These are phyloP conservation scores for Stagonosporopsis rhizophila DNA, from an alignment of 2,329 filamentous ascomycete species.

Conservation along the genomic window DNA sequence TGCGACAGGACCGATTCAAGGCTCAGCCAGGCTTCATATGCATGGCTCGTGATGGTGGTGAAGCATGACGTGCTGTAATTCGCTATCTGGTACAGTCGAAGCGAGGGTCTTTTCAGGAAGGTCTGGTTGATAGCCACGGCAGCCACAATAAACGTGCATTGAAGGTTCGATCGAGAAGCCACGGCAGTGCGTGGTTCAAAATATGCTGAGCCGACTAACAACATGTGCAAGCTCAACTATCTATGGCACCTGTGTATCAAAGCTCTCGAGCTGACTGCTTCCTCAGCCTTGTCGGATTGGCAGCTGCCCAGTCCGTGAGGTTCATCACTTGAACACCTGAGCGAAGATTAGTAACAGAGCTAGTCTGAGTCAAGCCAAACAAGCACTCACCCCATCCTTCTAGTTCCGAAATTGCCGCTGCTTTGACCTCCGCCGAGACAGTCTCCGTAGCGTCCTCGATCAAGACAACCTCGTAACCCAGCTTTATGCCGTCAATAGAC, in stretches of 20 bases:
- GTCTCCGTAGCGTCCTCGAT: slow-evolving; percentile 36
- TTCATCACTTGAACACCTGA: slow-evolving; percentile 32
- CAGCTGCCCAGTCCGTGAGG: slow-evolving; percentile 25
- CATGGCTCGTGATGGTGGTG: slow-evolving; percentile 23
- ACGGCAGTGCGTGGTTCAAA: neutral
- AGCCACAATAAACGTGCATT: slow-evolving; percentile 18
- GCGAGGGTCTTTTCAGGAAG: slow-evolving; percentile 31
- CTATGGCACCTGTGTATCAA: neutral
- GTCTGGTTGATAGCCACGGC: slow-evolving; percentile 13
- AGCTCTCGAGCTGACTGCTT: slow-evolving; percentile 18
- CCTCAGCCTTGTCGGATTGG: slow-evolving; percentile 17
- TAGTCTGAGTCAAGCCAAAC: neutral
- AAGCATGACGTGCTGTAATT: slow-evolving; percentile 20
- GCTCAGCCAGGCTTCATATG: slow-evolving; percentile 6
- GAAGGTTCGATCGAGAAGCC: neutral
- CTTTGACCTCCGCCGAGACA: slow-evolving; percentile 23
- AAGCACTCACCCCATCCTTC: slow-evolving; percentile 26
- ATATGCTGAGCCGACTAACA: neutral
- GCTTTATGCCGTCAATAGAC: slow-evolving; percentile 32
- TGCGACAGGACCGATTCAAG: slow-evolving; percentile 23
- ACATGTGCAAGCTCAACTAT: neutral
- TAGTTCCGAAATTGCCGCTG: slow-evolving; percentile 24
- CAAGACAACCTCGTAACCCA: slow-evolving; percentile 31
- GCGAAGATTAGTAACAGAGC: neutral
- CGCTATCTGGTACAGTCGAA: slow-evolving; percentile 17